These are phyloP conservation scores for Talaromyces proteolyticus DNA, from an alignment of 495 filamentous ascomycete genomes.

Conservation along the genomic window DNA sequence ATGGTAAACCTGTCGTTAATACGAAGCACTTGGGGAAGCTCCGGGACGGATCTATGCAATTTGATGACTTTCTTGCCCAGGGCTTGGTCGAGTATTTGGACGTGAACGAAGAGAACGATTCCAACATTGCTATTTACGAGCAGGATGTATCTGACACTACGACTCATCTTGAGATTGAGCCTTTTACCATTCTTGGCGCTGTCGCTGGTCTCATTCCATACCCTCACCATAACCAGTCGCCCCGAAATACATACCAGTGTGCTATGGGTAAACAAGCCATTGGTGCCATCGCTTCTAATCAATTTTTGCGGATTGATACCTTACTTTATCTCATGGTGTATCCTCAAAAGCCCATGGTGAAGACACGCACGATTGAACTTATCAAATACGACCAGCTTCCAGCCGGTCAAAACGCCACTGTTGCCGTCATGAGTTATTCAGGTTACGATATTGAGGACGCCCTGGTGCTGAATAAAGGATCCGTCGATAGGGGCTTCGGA, in stretches of 20 bases:
- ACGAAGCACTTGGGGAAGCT: constrained; percentile 70
- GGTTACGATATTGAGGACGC: constrained; percentile 99
- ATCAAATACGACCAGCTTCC: constrained; percentile 97
- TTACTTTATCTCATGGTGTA: constrained; percentile 96
- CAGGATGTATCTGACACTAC: constrained; percentile 70
- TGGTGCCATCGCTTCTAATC: constrained; percentile 94
- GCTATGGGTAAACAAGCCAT: constrained; percentile 99
- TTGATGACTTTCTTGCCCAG: constrained; percentile 85
- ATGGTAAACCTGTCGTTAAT: constrained; percentile 71
- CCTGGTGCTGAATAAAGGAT: constrained; percentile 92
- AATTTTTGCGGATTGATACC: constrained; percentile 92
- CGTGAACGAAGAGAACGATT: constrained; percentile 97
- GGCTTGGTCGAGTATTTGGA: constrained; percentile 95
- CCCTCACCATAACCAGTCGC: constrained; percentile 98
- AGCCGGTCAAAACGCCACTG: constrained; percentile 92
- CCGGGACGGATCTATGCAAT: constrained; percentile 72
- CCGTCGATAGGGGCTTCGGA: constrained; percentile 88
- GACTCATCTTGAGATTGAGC: constrained; percentile 95
- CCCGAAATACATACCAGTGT: constrained; percentile 98
- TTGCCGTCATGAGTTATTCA: constrained; percentile 98
- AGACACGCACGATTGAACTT: constrained; percentile 91
- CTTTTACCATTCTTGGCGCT: constrained; percentile 95
- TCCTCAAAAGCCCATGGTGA: constrained; percentile 95
- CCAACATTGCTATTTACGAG: constrained; percentile 85
- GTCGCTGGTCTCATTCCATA: constrained; percentile 97